Base-by-base conservation (phyloP, 1,284 basidiomycete genomes). In the Vanrija pseudolonga region DNA sequence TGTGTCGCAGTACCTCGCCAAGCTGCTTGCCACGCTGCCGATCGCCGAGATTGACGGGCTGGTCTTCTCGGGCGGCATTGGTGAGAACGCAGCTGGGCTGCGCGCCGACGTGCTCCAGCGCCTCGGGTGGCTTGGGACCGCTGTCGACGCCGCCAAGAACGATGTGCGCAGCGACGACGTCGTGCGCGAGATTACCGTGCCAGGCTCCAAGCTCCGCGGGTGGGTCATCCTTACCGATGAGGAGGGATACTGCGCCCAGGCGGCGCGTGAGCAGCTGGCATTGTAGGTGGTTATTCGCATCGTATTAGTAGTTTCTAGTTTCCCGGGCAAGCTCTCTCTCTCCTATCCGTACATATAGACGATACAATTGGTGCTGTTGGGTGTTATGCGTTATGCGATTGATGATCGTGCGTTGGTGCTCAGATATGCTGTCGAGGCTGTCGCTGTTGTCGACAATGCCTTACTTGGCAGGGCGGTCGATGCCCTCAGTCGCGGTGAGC, bases 1-100 rank as follows among this genome's bases (percentile, higher is more conserved):
- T 64, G 67, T 91, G 26, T 86, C 88, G 6, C 79, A 84, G 46
- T 92, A 90, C 69, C 83, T 86, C 60, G 75, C 88, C 63, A 86
- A 88, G 68, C 80, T 91, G 8, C 79, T 81, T 1, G 57, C 63
- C 2, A 81, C 81, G 7, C 45, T 61, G 1, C 60, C 64, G 18
- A 57, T 66, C 11, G 62, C 23, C 51, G 76, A 59, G 15, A 82
- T 91, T 6, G 87, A 91, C 69, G 89, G 85, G 4, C 70, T 93
- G 26, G 88, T 92, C 9, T 93, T 94, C 69, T 81, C 88, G 0
- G 90, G 90, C 4, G 90, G 90, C 0, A 89, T 94, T 50, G 90
- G 90, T 0, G 90, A 94, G 76, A 80, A 80, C 62, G 83, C 85
- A 48, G 77, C 75, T 7, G 78, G 82, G 58, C 72, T 94, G 54